phyloP scores from a whole-genome alignment of 2,329 filamentous ascomycete species.

The Gnomoniopsis smithogilvyi region DNA sequence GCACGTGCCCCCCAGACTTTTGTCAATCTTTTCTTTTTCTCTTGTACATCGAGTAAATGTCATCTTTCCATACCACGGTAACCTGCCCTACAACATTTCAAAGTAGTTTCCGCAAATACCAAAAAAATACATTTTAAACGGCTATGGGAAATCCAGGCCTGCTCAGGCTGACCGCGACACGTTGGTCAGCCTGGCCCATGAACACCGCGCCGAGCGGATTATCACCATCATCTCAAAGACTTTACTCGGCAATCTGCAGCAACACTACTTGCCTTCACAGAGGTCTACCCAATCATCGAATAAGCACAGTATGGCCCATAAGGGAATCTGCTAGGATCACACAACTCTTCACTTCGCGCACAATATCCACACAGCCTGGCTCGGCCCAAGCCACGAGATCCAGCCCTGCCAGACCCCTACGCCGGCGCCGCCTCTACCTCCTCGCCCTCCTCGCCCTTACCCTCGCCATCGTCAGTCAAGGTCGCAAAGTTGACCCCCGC shows the following conservation, averaged over 20 bases:
- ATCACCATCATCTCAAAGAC: not conserved
- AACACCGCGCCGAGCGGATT: not conserved
- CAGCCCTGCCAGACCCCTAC: not conserved
- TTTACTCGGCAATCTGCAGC: not conserved
- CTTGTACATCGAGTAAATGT: no score
- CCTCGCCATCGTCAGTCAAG: not conserved
- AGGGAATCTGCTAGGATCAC: not conserved
- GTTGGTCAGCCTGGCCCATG: not conserved
- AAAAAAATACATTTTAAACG: not conserved
- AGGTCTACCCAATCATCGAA: not conserved
- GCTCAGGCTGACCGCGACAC: not conserved
- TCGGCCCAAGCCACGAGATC: not conserved
- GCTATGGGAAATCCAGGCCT: not conserved
- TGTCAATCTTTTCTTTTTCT: not conserved
- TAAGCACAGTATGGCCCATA: not conserved
- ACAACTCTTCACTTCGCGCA: not conserved
- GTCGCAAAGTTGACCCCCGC: slow-evolving; percentile 4
- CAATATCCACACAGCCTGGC: not conserved
- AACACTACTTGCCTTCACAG: not conserved
- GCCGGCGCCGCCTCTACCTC: not conserved
- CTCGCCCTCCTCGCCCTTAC: not conserved
- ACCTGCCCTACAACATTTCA: not conserved
- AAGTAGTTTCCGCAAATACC: not conserved
- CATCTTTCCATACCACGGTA: not conserved
- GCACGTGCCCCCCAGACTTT: not conserved